A percentile compares a stretch with the other conserved stretches of the same genome.
These are phyloP conservation scores for Fagopyrum homotropicum DNA, from an alignment of 148 eudicot species.

Conservation along the genomic window DNA sequence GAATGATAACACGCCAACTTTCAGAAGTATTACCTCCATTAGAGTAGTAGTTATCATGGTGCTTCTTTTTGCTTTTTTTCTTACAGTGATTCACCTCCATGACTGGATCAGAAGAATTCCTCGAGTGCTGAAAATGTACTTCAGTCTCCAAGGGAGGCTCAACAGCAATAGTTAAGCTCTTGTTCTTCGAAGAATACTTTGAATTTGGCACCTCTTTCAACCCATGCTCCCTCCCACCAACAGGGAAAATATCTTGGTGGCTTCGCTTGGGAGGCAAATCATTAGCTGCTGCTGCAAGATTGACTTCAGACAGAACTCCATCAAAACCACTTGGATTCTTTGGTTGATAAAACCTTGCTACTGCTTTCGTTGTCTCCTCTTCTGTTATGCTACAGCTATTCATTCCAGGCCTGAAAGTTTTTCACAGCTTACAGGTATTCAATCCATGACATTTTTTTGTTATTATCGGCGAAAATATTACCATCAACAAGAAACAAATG, in stretches of 20 bases:
- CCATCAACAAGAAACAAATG: neutral
- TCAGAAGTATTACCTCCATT: slow-evolving; percentile 47
- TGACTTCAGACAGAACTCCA: slow-evolving; percentile 31
- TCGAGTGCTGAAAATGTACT: slow-evolving; percentile 26
- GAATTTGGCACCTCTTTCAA: slow-evolving; percentile 41
- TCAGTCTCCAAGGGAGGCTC: slow-evolving; percentile 28
- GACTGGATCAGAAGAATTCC: slow-evolving; percentile 29
- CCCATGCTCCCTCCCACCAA: slow-evolving; percentile 39
- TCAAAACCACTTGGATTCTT: slow-evolving; percentile 26
- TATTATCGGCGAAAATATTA: neutral
- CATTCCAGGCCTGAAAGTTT: slow-evolving; percentile 66
- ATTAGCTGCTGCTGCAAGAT: slow-evolving; percentile 28
- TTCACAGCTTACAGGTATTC: neutral
- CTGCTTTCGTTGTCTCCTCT: slow-evolving; percentile 61
- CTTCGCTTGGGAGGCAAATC: slow-evolving; percentile 19
- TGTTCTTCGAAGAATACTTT: slow-evolving; percentile 27
- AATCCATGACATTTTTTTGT: neutral
- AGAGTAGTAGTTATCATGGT: slow-evolving; percentile 32
- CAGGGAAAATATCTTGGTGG: slow-evolving; percentile 17
- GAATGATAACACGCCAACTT: slow-evolving; percentile 9
- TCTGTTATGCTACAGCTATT: slow-evolving; percentile 67
- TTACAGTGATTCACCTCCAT: slow-evolving; percentile 35
- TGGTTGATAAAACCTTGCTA: slow-evolving; percentile 35
- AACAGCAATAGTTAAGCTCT: slow-evolving; percentile 28
- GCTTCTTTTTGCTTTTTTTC: slow-evolving; percentile 36